phyloP scores from a whole-genome alignment of 78 protist genomes.

The Dictyostelium purpureum region DNA sequence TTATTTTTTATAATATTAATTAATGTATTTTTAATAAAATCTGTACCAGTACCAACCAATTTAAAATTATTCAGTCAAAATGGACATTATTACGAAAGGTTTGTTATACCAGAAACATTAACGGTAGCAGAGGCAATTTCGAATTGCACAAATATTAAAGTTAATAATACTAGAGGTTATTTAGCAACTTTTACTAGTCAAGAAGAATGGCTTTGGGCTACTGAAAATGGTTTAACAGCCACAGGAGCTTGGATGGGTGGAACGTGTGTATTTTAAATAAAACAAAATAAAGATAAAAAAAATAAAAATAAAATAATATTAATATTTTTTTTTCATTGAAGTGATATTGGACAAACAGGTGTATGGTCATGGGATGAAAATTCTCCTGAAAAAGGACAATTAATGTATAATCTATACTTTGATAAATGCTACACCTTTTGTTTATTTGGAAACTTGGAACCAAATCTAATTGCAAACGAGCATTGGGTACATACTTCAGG shows the following conservation, averaged over 20 bases:
- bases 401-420: slow-evolving; percentile 13
- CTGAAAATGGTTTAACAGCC: neutral
- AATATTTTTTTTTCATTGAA: neutral
- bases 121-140: no score
- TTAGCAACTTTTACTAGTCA: slow-evolving; percentile 1
- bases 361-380: neutral
- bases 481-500: slow-evolving; percentile 16
- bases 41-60: no score
- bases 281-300: neutral
- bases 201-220: slow-evolving; percentile 13
- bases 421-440: slow-evolving; percentile 25
- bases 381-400: slow-evolving; percentile 3
- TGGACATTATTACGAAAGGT: no score
- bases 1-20: no score
- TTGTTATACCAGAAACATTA: no score
- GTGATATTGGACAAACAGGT: neutral
- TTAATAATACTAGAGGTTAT: no score
- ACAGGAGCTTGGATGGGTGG: neutral
- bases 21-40: no score
- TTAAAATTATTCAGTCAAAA: no score
- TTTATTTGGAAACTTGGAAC: slow-evolving; percentile 9
- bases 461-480: slow-evolving; percentile 32
- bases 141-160: no score
- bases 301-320: no score
- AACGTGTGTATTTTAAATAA: neutral